Evolutionary conservation across 805 yeast species (phyloP).

Genomic region (Yamadazyma takamatsuzukensis): DNA sequence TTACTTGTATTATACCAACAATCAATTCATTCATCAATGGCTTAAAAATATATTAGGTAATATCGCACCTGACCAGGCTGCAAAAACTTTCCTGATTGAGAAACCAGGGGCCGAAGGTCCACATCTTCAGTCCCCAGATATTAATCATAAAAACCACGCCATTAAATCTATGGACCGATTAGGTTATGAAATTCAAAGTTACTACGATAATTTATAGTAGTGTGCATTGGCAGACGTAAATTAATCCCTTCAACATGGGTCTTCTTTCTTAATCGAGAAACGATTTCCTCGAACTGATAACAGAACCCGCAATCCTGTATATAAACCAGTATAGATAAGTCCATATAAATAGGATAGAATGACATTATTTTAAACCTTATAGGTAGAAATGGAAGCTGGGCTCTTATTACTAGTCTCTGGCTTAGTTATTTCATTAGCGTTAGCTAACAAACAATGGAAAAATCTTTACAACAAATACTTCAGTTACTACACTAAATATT

Average conservation of each 20-base stretch:
- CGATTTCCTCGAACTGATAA: constrained; percentile 7
- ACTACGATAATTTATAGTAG: too few species aligned
- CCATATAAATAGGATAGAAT: not conserved
- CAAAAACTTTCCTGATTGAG: not conserved
- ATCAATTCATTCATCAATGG: too few species aligned
- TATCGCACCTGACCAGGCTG: not conserved
- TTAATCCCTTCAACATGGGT: not conserved
- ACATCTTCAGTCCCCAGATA: too few species aligned
- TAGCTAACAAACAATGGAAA: constrained; percentile 15
- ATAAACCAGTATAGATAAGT: constrained; percentile 1
- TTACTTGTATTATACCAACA: too few species aligned
- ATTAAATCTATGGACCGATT: too few species aligned
- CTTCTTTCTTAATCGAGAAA: constrained; percentile 6
- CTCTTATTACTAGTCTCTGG: constrained; percentile 11
- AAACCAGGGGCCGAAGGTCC: too few species aligned
- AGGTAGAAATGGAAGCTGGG: constrained; percentile 5
- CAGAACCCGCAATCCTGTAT: not conserved
- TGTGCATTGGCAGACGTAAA: too few species aligned
- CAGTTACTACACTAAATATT: constrained; percentile 7
- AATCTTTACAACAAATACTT: constrained; percentile 1
- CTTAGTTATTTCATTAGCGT: constrained; percentile 8
- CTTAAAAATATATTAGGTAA: not conserved
- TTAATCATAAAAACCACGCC: too few species aligned
- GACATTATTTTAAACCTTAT: not conserved
- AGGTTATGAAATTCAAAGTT: too few species aligned